Conservation (phyloP, 257 asterid genomes). For the Leonotis leonurus region DNA sequence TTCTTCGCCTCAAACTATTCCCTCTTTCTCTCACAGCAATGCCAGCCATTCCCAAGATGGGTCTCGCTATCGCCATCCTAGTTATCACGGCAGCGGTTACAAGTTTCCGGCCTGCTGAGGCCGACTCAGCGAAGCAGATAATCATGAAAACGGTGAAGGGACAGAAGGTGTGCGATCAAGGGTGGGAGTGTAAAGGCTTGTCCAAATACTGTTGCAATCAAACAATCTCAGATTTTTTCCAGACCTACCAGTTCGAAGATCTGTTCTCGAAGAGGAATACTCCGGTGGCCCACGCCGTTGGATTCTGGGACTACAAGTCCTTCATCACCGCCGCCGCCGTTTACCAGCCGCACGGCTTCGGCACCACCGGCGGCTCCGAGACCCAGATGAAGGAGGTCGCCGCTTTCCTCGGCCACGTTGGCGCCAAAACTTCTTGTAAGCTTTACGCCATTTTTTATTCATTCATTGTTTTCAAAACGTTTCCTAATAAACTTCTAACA, state of each 20-base stretch:
- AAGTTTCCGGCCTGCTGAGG: conserved; percentile 12
- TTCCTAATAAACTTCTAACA: neutral
- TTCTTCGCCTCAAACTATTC: neutral
- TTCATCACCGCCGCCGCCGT: conserved; percentile 64
- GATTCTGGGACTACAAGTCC: conserved; percentile 72
- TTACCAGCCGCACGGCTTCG: conserved; percentile 75
- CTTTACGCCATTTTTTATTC: neutral
- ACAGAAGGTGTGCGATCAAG: conserved; percentile 53
- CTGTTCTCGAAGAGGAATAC: conserved; percentile 66
- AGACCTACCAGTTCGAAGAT: conserved; percentile 64
- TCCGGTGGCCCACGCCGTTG: conserved; percentile 70
- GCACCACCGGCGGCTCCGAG: conserved; percentile 67
- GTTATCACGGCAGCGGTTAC: conserved; percentile 18
- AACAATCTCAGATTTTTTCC: conserved; percentile 65
- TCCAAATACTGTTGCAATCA: conserved; percentile 70
- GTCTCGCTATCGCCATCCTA: conserved; percentile 12
- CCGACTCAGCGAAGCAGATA: conserved; percentile 29
- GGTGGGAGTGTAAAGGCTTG: conserved; percentile 61
- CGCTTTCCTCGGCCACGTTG: conserved; percentile 86
- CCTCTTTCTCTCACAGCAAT: neutral
- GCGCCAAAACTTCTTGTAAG: conserved; percentile 76
- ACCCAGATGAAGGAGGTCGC: conserved; percentile 70
- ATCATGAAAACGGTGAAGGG: conserved; percentile 52
- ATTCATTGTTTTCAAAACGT: neutral
- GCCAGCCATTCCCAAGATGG: conserved; percentile 11